Conservation (phyloP, 1,139 yeast genomes). For the Meyerozyma guilliermondii region DNA sequence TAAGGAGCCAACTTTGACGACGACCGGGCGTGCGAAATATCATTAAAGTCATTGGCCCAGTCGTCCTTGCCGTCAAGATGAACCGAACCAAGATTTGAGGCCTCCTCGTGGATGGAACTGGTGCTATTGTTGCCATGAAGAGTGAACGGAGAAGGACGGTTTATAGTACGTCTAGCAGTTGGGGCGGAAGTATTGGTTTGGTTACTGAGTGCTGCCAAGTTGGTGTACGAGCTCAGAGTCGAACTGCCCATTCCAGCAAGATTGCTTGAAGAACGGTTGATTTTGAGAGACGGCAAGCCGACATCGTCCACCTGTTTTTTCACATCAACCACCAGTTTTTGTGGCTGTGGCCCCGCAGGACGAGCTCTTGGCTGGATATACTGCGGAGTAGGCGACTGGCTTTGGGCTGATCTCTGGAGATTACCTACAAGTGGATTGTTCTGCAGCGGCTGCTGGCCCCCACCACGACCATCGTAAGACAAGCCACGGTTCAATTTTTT, state of each 20-base stretch:
- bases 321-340: slow-evolving; percentile 36
- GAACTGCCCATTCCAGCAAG: slow-evolving; percentile 13
- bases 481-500: background rate
- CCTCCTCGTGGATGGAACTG: slow-evolving; percentile 28
- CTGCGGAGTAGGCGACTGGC: slow-evolving; percentile 17
- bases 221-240: slow-evolving; percentile 10
- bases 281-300: slow-evolving; percentile 38
- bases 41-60: slow-evolving; percentile 19
- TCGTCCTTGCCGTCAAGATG: slow-evolving; percentile 16
- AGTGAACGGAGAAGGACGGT: slow-evolving; percentile 17
- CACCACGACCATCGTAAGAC: background rate
- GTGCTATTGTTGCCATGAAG: slow-evolving; percentile 26
- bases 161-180: slow-evolving; percentile 14
- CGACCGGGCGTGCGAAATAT: slow-evolving; percentile 26
- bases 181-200: slow-evolving; percentile 5
- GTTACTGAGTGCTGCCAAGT: slow-evolving; percentile 9
- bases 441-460: background rate
- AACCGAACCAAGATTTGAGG: slow-evolving; percentile 16
- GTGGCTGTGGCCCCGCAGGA: slow-evolving; percentile 17
- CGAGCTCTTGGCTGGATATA: slow-evolving; percentile 46
- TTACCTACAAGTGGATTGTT: slow-evolving; percentile 1
- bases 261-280: slow-evolving; percentile 33
- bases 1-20: slow-evolving; percentile 53
- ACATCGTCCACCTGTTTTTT: slow-evolving; percentile 20
- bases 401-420: background rate